Evolutionary conservation across 495 filamentous ascomycete genomes (phyloP), one percentile per base, ranked within the genome.

Genomic region (Xylaria bambusicola): DNA sequence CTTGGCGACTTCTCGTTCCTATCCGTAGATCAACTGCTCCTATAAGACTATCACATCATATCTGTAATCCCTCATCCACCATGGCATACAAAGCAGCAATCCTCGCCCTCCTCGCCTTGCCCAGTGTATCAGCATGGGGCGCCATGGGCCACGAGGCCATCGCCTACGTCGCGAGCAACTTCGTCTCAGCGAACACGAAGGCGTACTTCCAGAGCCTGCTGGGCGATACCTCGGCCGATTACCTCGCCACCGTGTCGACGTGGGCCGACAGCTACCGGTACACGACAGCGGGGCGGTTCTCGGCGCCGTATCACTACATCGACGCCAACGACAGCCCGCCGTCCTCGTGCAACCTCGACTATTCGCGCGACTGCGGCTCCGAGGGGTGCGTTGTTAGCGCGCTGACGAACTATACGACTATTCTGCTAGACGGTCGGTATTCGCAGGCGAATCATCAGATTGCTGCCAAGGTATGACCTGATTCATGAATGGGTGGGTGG

Each of bases 311-410:
- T 55, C 86, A 88, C 68, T 87, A 76, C 64, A 84, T 88, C 64
- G 84, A 90, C 71, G 86, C 85, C 6, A 69, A 83, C 45, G 87
- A 90, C 62, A 71, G 73, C 45, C 87, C 87, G 35, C 78, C 79
- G 0, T 79, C 84, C 2, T 71, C 66, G 52, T 90, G 87, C 71
- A 75, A 79, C 51, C 80, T 89, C 18, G 66, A 80, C 35, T 79
- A 80, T 23, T 59, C 68, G 13, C 76, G 84, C 7, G 87, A 89
- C 65, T 90, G 87, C 64, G 77, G 75, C 9, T 59, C 52, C 3
- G 70, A 71, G 6, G 86, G 85, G 5, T 90, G 87, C 66, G 71
- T 83, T 41, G 76, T 89, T 26, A 73, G 71, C 33, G 87, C 87
- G 5, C 84, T 89, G 18, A 68, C 75, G 21, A 90, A 89, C 67